phyloP scores from a whole-genome alignment of 306 rosid species.

The Quercus mongolica region DNA sequence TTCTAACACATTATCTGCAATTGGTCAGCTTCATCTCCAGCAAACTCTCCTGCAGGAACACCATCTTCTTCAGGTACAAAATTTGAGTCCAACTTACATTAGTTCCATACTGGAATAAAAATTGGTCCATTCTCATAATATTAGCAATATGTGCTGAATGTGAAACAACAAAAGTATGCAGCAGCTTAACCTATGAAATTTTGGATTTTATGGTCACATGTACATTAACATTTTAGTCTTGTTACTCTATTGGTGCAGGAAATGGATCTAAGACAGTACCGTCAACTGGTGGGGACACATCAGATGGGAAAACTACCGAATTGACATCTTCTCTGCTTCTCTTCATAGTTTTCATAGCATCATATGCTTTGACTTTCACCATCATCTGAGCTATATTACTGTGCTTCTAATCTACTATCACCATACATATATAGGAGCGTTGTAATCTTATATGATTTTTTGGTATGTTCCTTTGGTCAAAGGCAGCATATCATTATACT shows the following conservation, averaged over 20 bases:
- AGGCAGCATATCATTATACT: too few relatives aligned
- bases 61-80: constrained; percentile 31
- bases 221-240: too few relatives aligned
- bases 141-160: too few relatives aligned
- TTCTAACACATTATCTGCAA: background rate
- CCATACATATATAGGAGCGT: too few relatives aligned
- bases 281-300: constrained; percentile 21
- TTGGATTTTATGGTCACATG: too few relatives aligned
- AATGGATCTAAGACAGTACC: constrained; percentile 22
- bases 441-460: too few relatives aligned
- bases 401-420: too few relatives aligned
- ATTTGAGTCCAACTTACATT: background rate
- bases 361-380: constrained; percentile 17
- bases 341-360: constrained; percentile 20
- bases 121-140: too few relatives aligned
- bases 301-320: constrained; percentile 16
- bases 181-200: too few relatives aligned
- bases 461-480: too few relatives aligned
- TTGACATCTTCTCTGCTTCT: constrained; percentile 28
- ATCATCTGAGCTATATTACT: constrained; percentile 7
- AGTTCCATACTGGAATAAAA: too few relatives aligned
- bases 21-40: constrained; percentile 30
- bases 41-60: constrained; percentile 40
- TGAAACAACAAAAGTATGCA: too few relatives aligned
- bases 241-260: constrained; percentile 14